Evolutionary conservation across 306 rosid species (phyloP), one percentile per base, ranked within the genome.

Genomic region (Sesbania bispinosa): DNA sequence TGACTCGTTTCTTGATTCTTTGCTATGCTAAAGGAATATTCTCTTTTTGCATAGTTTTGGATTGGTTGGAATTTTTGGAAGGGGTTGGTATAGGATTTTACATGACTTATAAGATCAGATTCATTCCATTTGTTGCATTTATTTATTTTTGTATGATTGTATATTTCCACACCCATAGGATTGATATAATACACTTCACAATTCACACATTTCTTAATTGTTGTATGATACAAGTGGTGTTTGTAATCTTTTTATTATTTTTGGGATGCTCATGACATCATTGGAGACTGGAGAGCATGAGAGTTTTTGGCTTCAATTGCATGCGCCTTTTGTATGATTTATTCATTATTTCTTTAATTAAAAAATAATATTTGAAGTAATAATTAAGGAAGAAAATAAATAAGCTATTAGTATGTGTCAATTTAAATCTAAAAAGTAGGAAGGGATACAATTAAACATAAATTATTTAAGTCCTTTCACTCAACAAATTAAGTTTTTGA

Each of bases 1-100:
- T 23, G 96, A 92, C 43, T 50, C 76, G 10, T 92, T 90, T 74
- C 61, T 90, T 24, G 93, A 92, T 23, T 88, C 98, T 5, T 79
- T 88, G 63, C 86, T 85, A 5, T 75, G 87, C 60, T 89, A 82
- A 85, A 67, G 1, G 27, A 19, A 36, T 63, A 42, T 19, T 5
- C 2, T 16, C 36, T 18, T 59, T 20, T 27, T 24, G 69, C 69
- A 42, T 42, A 43, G 61, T 38, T 26, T 27, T 46, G 21, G 51
- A 27, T 15, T 51, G 16, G 62, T 24, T 13, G 60, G 65, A 52
- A 21, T 15, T 58, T 26, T 26, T 62, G 15, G 51, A 10, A 14
- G 2, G 62, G 60, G 23, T 52, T 6, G 27, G 26, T 53, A 10
- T 23, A 9, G 60, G 63, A 64, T 14, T 39, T 21, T 15, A 46